Base-by-base conservation (phyloP, 2,329 filamentous ascomycete genomes). In the Paecilomyces formosus region DNA sequence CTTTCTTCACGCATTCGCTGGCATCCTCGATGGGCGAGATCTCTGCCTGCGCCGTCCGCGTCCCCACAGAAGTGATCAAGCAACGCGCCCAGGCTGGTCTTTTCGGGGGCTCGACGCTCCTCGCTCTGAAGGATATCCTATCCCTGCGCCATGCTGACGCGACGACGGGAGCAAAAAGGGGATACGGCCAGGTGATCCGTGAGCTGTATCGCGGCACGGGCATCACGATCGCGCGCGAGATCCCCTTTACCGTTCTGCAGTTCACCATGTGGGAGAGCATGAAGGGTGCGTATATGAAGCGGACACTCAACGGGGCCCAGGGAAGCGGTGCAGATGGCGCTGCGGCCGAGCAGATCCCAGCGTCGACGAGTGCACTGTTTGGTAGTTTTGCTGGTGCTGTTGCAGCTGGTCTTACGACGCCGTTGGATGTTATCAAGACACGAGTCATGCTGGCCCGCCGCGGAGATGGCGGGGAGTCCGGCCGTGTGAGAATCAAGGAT, bases 1-100 rank as follows among this genome's bases (percentile, higher is more conserved):
- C 69, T 53, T 64, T 74, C 63, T 63, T 82, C 39, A 78, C 82
- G 39, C 92, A 97, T 76, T 97, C 97, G 86, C 70, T 88, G 1
- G 92, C 94, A 1, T 94, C 92, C 1, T 89, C 85, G 52, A 71
- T 92, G 53, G 95, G 94, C 56, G 94, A 99, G 76, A 81, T 97
- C 1, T 91, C 93, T 2, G 95, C 94, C 0, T 99, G 94, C 74
- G 86, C 92, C 1, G 87, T 99, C 6, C 82, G 94, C 57, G 94
- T 99, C 21, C 94, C 94, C 8, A 97, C 92, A 0, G 94, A 99
- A 73, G 94, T 99, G 3, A 84, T 99, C 68, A 99, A 99, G 82
- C 94, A 97, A 81, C 84, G 95, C 60, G 92, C 94, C 18, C 94
- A 99, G 76, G 94, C 94, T 0, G 86, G 87, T 5, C 86, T 92